Conservation (phyloP, 2,329 filamentous ascomycete genomes). For the Botrytis aclada region DNA sequence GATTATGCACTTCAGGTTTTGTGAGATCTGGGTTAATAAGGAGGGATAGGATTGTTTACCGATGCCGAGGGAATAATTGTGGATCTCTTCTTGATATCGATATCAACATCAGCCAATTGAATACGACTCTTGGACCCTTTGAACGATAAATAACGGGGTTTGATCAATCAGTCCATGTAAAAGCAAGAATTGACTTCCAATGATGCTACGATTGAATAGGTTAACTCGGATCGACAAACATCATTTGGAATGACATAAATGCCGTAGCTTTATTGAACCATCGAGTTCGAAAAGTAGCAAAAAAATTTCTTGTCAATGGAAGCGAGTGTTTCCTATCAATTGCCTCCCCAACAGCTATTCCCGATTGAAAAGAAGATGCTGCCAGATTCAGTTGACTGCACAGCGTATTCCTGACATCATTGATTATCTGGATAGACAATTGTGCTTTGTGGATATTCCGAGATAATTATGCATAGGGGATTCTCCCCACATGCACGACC, state of each 20-base stretch:
- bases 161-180: not conserved
- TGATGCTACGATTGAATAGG: not conserved
- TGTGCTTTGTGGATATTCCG: not conserved
- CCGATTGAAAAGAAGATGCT: not conserved
- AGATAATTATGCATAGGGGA: not conserved
- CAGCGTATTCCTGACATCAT: not conserved
- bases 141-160: not conserved
- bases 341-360: not conserved
- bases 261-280: not conserved
- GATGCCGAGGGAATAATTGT: not conserved
- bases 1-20: not conserved
- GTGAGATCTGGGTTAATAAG: not conserved
- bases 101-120: not conserved
- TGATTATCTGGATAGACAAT: not conserved
- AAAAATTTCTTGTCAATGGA: too few species aligned
- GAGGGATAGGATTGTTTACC: not conserved
- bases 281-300: not conserved
- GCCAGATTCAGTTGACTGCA: not conserved
- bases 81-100: not conserved
- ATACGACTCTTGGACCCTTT: not conserved
- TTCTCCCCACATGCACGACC: not conserved
- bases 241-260: not conserved
- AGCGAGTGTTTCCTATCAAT: not conserved
- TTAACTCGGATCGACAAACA: not conserved
- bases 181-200: not conserved